Conservation (phyloP, 2,329 filamentous ascomycete genomes). For the Trichoderma sp. region DNA sequence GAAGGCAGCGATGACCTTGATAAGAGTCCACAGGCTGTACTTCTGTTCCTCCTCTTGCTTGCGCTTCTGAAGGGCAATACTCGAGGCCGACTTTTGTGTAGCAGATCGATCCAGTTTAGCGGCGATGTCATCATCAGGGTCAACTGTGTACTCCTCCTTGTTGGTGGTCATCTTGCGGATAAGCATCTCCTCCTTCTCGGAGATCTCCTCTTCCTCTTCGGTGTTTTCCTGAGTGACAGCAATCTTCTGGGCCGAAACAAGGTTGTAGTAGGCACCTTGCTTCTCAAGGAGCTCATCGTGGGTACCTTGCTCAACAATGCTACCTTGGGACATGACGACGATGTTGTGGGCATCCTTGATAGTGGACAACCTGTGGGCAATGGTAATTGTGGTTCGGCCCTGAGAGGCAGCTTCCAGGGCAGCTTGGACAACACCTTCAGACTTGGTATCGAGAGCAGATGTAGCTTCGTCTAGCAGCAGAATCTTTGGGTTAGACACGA, state of each 20-base stretch:
- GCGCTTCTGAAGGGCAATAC: slow-evolving; percentile 60
- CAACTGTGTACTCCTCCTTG: slow-evolving; percentile 44
- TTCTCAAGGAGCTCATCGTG: slow-evolving; percentile 74
- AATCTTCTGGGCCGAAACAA: slow-evolving; percentile 88
- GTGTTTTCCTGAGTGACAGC: slow-evolving; percentile 56
- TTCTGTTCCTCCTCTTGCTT: slow-evolving; percentile 49
- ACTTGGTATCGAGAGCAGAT: slow-evolving; percentile 88
- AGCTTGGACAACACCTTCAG: slow-evolving; percentile 89
- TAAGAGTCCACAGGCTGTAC: slow-evolving; percentile 71
- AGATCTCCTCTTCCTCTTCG: slow-evolving; percentile 49
- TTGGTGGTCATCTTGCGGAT: slow-evolving; percentile 45
- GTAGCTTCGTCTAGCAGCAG: slow-evolving; percentile 94
- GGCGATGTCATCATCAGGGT: slow-evolving; percentile 62
- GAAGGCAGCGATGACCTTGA: slow-evolving; percentile 78
- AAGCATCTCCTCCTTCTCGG: slow-evolving; percentile 50
- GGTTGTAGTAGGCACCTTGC: slow-evolving; percentile 72
- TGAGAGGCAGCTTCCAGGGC: slow-evolving; percentile 82
- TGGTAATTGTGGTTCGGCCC: slow-evolving; percentile 91
- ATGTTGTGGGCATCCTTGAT: slow-evolving; percentile 96
- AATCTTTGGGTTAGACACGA: slow-evolving; percentile 89
- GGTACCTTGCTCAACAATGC: slow-evolving; percentile 86
- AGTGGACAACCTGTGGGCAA: slow-evolving; percentile 91
- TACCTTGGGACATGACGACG: slow-evolving; percentile 81
- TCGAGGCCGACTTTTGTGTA: slow-evolving; percentile 64
- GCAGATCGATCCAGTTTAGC: slow-evolving; percentile 55